A percentile compares a stretch with the other conserved stretches of the same genome.
These are phyloP conservation scores for Funneliformis mosseae DNA, from an alignment of 192 early-diverging fungal genomes.

Conservation along the genomic window DNA sequence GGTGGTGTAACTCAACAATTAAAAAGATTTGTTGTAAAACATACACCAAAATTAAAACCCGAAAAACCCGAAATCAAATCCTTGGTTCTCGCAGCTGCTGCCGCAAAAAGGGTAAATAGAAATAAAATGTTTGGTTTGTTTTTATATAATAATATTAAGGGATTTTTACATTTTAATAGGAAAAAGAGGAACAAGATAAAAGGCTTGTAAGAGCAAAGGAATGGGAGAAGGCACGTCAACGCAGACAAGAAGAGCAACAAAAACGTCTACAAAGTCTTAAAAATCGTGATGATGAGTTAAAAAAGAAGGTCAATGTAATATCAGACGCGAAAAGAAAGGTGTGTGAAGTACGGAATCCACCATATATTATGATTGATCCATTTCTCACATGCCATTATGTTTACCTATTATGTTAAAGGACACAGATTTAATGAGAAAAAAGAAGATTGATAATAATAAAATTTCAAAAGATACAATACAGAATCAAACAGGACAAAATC, in stretches of 20 bases:
- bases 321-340: not conserved
- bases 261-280: not conserved
- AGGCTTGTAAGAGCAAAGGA: not conserved
- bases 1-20: no score
- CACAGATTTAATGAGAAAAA: not conserved
- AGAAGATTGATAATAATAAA: not conserved
- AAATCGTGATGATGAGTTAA: not conserved
- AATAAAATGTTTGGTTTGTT: not conserved
- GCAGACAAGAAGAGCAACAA: conserved; percentile 2
- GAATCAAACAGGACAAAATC: no score
- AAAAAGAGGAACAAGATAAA: conserved; percentile 21
- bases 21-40: not conserved
- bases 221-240: not conserved
- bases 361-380: not conserved
- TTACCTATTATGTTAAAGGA: not conserved
- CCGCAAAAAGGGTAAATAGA: conserved; percentile 6
- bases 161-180: not conserved
- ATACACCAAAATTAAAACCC: not conserved
- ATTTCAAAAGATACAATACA: no score
- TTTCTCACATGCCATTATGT: not conserved
- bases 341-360: not conserved
- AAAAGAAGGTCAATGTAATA: not conserved
- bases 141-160: not conserved
- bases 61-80: conserved; percentile 14
- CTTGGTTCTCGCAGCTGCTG: not conserved